Evolutionary conservation across 2,329 filamentous ascomycete genomes (phyloP), one percentile per base, ranked within the genome.

Genomic region (Dothiorella sarmentorum): DNA sequence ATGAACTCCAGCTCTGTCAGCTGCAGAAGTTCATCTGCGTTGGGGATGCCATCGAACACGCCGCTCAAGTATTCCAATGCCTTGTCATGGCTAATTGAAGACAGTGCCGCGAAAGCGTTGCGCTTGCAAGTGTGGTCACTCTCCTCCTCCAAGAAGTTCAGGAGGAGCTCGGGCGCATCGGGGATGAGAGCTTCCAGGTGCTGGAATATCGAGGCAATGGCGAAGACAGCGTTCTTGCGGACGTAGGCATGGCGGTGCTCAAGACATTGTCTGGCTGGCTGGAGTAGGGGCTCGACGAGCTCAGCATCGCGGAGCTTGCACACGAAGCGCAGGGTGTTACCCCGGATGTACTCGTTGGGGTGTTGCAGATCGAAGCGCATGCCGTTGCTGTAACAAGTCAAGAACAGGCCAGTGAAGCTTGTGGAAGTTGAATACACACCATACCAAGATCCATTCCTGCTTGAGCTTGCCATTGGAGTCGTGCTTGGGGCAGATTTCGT

Each of bases 361-460:
- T 97, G 93, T 73, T 97, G 93, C 61, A 99, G 82, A 72, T 99
- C 94, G 75, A 97, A 96, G 70, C 93, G 88, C 70, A 99, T 97
- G 65, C 94, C 94, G 76, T 99, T 99, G 77, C 93, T 97, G 68
- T 56, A 56, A 17, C 33, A 27, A 20, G 52, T 47, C 43, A 59
- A 37, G 27, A 15, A 55, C 42, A 61, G 51, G 20, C 47, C 26
- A 17, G 55, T 62, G 61, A 29, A 61, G 26, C 58, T 22, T 27
- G 51, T 22, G n/a, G 24, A 42, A 44, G 53, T 37, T n/a, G 52
- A 17, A 67, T 74, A 73, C 81, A 66, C 78, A 97, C 93, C 94
- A 99, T 68, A 99, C 94, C 70, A 99, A 79, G 74, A 99, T 99
- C 91, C 97, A 97, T 79, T 99, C 94, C 78, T 99, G 94, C 82